Percentiles rank a stretch among this genome's conserved stretches.
These are phyloP conservation scores for Ceratopteris richardii DNA, from an alignment of 75 land plant genomes.

Conservation along the genomic window DNA sequence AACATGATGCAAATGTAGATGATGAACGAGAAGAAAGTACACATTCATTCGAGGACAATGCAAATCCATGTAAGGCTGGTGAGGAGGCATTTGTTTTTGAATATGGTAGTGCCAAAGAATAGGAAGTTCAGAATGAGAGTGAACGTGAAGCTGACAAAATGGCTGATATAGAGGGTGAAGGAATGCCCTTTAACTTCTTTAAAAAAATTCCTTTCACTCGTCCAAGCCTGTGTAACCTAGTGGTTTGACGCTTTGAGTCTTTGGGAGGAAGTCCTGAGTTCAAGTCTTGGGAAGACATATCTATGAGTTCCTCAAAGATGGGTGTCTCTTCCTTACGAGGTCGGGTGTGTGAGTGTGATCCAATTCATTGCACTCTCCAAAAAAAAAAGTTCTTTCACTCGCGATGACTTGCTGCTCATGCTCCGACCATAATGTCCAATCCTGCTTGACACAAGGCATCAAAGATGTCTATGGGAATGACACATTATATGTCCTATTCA, in stretches of 20 bases:
- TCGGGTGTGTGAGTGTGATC: too few relatives aligned
- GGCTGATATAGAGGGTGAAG: conserved; percentile 77
- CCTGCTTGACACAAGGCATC: conserved; percentile 30
- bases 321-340: too few relatives aligned
- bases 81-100: conserved; percentile 76
- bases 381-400: too few relatives aligned
- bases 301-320: too few relatives aligned
- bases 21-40: conserved; percentile 86
- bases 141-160: conserved; percentile 75
- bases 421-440: conserved; percentile 23
- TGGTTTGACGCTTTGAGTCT: too few relatives aligned
- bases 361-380: too few relatives aligned
- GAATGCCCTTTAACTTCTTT: conserved; percentile 42
- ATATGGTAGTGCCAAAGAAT: conserved; percentile 65
- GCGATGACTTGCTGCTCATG: conserved; percentile 63
- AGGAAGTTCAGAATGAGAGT: conserved; percentile 53
- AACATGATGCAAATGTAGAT: conserved; percentile 64
- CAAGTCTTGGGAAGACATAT: too few relatives aligned
- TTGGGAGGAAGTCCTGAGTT: too few relatives aligned
- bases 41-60: conserved; percentile 76
- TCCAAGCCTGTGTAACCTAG: too few relatives aligned
- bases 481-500: conserved; percentile 76
- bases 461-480: conserved; percentile 83
- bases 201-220: conserved; percentile 38
- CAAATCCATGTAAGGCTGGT: conserved; percentile 76